Evolutionary conservation across 345 rosid genomes (phyloP), one percentile per base, ranked within the genome.

Genomic region (Eutrema japonicum): DNA sequence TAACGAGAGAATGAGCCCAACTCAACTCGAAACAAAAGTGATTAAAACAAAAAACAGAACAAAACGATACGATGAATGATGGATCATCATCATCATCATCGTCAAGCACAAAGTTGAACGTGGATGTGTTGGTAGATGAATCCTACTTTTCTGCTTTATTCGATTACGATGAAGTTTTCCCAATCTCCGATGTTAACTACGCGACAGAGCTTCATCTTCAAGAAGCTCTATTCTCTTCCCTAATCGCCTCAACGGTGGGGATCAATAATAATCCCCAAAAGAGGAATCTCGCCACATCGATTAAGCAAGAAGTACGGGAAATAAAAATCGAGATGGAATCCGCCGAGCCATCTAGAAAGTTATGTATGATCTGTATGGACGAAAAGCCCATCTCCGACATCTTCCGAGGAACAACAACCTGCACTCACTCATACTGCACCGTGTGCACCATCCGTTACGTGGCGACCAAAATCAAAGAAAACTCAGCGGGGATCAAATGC

Each of bases 341-440:
- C 13, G 74, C 49, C 2, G 82, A 81, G 22, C 78, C 89, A 12
- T 79, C 83, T 5, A 55, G 30, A 41, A 70, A 67, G 5, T 73
- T 78, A 53, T 89, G 91, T n/a, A 83, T 78, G 40, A 89, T 92
- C 8, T 92, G 93, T 13, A 70, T 59, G 36, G 90, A 89, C 45
- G 77, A 45, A 2, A 86, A 84, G 64, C 85, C 79, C 29, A 41
- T 1, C 0, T 75, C 77, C 3, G 73, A 82, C 29, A 81, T 86
- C 79, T 81, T 86, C 81, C 63, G 32, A 48, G 74, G 52, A 22
- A 57, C 62, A 11, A 64, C 53, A 0, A 66, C 27, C 0, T 89
- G 97, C 9, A 13, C 65, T 27, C 97, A 92, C 63, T 64, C 81
- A 0, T 85, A 67, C 41, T 92, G 97, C 72, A 65, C 75, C 29